Conservation (phyloP, 2,329 filamentous ascomycete genomes). For the Alternaria alternata region DNA sequence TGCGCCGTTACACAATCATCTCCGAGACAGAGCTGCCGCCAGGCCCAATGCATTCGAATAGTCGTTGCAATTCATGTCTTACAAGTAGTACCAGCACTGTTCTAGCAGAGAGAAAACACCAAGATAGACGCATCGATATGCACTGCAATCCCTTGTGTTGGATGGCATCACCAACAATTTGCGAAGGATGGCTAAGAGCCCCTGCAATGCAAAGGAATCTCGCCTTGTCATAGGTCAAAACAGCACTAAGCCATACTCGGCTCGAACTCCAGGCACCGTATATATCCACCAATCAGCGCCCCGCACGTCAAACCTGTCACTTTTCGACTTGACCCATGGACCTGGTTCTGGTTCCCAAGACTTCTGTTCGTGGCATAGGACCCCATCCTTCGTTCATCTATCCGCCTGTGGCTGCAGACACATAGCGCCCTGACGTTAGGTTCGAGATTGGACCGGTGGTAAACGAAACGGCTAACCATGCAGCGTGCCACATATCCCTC, state of each 20-base stretch:
- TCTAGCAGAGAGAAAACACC: not conserved
- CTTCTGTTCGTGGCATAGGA: slow-evolving; percentile 15
- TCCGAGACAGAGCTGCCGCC: not conserved
- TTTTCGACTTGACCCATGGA: slow-evolving; percentile 16
- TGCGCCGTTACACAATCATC: not conserved
- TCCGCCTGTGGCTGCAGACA: slow-evolving; percentile 31
- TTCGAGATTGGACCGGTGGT: slow-evolving; percentile 30
- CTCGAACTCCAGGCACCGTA: slow-evolving; percentile 20
- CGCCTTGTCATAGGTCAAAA: slow-evolving; percentile 18
- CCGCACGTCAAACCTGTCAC: slow-evolving; percentile 20
- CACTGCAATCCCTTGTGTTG: not conserved
- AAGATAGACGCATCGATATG: not conserved
- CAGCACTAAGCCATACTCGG: slow-evolving; percentile 23
- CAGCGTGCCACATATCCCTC: slow-evolving; percentile 24
- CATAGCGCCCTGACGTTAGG: slow-evolving; percentile 25
- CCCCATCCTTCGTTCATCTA: slow-evolving; percentile 30
- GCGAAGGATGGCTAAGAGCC: slow-evolving; percentile 13
- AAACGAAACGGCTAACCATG: slow-evolving; percentile 38
- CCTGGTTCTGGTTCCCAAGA: slow-evolving; percentile 13
- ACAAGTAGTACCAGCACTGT: not conserved
- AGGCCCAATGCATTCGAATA: not conserved
- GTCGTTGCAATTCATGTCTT: not conserved
- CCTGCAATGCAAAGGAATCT: slow-evolving; percentile 32
- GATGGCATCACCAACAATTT: slow-evolving; percentile 4
- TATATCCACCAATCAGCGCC: slow-evolving; percentile 28